Base-by-base conservation (phyloP, 148 eudicot species). In the Chenopodium quinoa region DNA sequence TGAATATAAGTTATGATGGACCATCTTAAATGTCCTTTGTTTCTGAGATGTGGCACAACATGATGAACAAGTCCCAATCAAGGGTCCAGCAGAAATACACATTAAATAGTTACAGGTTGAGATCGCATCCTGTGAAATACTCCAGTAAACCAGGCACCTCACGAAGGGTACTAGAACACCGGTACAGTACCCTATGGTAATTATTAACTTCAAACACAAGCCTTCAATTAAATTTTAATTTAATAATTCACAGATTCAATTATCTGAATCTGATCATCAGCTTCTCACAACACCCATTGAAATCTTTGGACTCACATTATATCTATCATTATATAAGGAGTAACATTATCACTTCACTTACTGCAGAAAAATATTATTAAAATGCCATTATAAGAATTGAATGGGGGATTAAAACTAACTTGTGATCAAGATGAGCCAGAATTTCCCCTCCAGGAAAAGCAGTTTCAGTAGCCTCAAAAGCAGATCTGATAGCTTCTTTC, bases 381-480 rank as follows among this genome's bases (percentile, higher is more conserved):
- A 25, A 37, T 40, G 37, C 40, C 16, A 34, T 25, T 19, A 1
- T 14, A 78, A 32, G 54, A 77, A 20, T 27, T 19, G 29, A 56
- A 47, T 66, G 10, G 40, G 75, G 8, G 75, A 66, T 56, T 25
- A 13, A 58, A 44, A 82, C 91, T 87, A 34, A 91, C 91, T 91
- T 91, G 62, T 91, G 92, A 84, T 91, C 92, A 82, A 91, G 89
- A 86, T 91, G 94, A 47, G 92, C 94, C 85, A 88, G 2, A 80
- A 91, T 83, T 86, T 89, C 91, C 34, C 92, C 94, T 71, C 87
- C 90, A 29, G 92, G 92, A 73, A 89, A 91, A 87, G 90, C 86
- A 78, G 86, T 88, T 79, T 73, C 65, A 47, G 94, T 91, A 78
- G 92, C 90, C 82, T 88, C 94, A 78, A 75, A 89, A 83, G 92